Evolutionary conservation across 192 early-diverging fungal species (phyloP), one percentile per base, ranked within the genome.

Genomic region (Backusella tuberculispora): DNA sequence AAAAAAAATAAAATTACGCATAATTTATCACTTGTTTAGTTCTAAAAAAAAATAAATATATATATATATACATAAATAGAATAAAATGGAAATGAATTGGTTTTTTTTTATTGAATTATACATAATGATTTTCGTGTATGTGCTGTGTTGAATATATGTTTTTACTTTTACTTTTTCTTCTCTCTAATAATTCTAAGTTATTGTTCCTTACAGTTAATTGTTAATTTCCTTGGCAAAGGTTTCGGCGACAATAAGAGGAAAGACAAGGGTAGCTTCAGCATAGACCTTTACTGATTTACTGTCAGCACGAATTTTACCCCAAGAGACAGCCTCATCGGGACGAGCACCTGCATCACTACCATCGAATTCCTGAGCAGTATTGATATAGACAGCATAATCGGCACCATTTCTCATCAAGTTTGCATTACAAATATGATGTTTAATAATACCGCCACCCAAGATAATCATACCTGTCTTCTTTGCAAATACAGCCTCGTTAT

Each of bases 341-440:
- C 95, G 88, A 9, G 98, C 98, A 10, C 98, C 98, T 26, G 97
- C 94, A 83, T 99, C 98, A 81, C 93, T 94, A 44, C 98, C 98
- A 81, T 99, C 98, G 88, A 96, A 98, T 80, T 99, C 97, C 80
- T 98, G 95, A 4, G 92, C 98, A 1, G 98, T 98, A 81, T 98
- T 98, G 85, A 99, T 92, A 79, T 93, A 98, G 0, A 98, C 95
- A 0, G 97, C 92, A 77, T 90, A 98, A 77, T 99, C 98, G 15
- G 98, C 92, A 45, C 98, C 98, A 77, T 99, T 99, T 69, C 98
- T 86, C 97, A 98, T 98, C 48, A 99, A 85, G 74, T 98, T 98
- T 53, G 98, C 98, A 74, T 99, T 99, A 82, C 95, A 95, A 68
- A 98, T 99, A 77, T 99, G 98, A 80, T 99, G 98, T 83, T 99